These are phyloP conservation scores for Madurella mycetomatis DNA, from an alignment of 2,329 filamentous ascomycete species.

Conservation along the genomic window DNA sequence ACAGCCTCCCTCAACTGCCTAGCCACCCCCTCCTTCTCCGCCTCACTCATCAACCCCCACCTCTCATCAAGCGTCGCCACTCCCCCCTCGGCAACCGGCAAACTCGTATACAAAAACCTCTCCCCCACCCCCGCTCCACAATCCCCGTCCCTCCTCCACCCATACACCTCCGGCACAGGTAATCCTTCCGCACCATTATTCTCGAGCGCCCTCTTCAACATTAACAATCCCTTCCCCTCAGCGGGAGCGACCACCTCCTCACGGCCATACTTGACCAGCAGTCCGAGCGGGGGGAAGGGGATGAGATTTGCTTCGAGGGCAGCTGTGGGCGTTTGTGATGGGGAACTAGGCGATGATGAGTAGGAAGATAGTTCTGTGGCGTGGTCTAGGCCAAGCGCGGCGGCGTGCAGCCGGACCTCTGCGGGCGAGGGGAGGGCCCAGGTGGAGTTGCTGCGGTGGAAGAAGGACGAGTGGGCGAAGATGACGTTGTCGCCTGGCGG, in stretches of 20 bases:
- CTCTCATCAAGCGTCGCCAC: constrained; percentile 1
- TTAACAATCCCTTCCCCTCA: constrained; percentile 17
- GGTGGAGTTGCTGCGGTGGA: neutral
- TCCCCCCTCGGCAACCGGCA: constrained; percentile 3
- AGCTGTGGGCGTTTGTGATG: no score
- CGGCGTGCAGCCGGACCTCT: constrained; percentile 7
- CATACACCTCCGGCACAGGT: constrained; percentile 21
- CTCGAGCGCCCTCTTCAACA: neutral
- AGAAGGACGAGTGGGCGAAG: constrained; percentile 23
- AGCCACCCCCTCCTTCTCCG: constrained; percentile 9
- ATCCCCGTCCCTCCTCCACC: constrained; percentile 17
- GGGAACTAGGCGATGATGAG: no score
- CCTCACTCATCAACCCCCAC: constrained; percentile 11
- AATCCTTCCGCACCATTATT: neutral
- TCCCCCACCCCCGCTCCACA: constrained; percentile 5
- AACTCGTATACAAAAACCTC: constrained; percentile 17
- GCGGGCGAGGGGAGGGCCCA: constrained; percentile 13
- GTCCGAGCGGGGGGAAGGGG: constrained; percentile 5
- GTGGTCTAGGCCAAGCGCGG: neutral
- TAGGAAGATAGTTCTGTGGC: no score
- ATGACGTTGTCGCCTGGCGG: constrained; percentile 21
- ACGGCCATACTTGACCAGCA: constrained; percentile 17
- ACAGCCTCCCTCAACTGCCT: constrained; percentile 10
- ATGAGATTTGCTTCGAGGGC: neutral
- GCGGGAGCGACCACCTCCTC: neutral